Conservation (phyloP, 2,329 filamentous ascomycete genomes). For the Fusarium proliferatum region DNA sequence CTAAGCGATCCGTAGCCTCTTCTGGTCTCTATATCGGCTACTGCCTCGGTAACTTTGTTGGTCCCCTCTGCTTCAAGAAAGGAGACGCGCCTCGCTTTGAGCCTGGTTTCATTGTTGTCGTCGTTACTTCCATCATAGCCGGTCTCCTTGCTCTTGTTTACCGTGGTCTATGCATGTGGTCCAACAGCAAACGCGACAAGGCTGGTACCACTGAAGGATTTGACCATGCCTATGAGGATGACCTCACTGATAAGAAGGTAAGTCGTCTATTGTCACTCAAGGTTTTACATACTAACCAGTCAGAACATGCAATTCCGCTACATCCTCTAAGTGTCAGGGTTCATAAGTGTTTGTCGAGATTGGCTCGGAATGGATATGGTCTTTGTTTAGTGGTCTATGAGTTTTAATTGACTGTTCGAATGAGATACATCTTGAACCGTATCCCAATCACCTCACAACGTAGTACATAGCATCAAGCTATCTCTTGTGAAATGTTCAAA, state of each 20-base stretch:
- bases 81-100: conserved; percentile 54
- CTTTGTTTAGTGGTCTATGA: not conserved
- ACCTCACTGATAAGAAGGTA: conserved; percentile 58
- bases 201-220: conserved; percentile 58
- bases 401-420: not conserved
- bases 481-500: no score
- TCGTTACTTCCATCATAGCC: conserved; percentile 47
- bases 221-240: conserved; percentile 64
- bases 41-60: conserved; percentile 61
- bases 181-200: conserved; percentile 57
- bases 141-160: conserved; percentile 55
- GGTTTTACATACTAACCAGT: not conserved
- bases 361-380: not conserved
- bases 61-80: conserved; percentile 55
- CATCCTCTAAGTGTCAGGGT: not conserved
- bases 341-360: rapidly evolving
- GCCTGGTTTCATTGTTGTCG: conserved; percentile 53
- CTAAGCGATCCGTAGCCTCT: conserved; percentile 60
- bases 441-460: rapidly evolving
- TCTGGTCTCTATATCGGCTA: conserved; percentile 63
- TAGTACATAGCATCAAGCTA: not conserved
- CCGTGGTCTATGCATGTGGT: conserved; percentile 56
- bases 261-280: not conserved
- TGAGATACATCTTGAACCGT: rapidly evolving
- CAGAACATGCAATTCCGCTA: conserved; percentile 39